A percentile compares a stretch with the other conserved stretches of the same genome.
phyloP scores from a whole-genome alignment of 352 stramenopile species.

The Phytopythium chamaehyphon region DNA sequence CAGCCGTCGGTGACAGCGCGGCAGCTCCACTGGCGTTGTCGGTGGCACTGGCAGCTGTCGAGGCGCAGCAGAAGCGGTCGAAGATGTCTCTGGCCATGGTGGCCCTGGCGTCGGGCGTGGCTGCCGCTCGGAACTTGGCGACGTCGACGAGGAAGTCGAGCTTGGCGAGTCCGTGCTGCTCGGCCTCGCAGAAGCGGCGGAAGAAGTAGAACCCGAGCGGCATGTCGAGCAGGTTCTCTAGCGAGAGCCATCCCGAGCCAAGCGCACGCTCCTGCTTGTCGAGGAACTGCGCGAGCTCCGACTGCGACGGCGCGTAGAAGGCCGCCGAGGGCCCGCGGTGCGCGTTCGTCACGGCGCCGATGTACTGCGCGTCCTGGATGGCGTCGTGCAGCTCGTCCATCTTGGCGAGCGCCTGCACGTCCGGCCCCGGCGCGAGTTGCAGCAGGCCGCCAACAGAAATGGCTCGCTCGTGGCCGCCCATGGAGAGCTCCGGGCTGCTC shows the following conservation, averaged over 20 bases:
- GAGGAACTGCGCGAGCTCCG: conserved; percentile 63
- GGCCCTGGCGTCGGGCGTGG: conserved; percentile 35
- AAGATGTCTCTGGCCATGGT: conserved; percentile 56
- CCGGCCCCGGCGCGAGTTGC: not conserved
- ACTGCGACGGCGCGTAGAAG: conserved; percentile 66
- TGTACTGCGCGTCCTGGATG: conserved; percentile 89
- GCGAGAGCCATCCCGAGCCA: conserved; percentile 49
- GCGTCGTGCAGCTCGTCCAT: conserved; percentile 90
- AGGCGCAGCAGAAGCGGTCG: conserved; percentile 41
- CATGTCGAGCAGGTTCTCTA: conserved; percentile 74
- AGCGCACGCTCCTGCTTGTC: conserved; percentile 48
- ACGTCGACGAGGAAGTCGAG: conserved; percentile 70
- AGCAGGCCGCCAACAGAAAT: not conserved
- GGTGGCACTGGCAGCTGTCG: not conserved
- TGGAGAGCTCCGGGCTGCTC: not conserved
- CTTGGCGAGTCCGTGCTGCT: conserved; percentile 59
- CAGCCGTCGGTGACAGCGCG: not conserved
- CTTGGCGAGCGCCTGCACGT: not conserved
- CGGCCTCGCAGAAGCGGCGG: conserved; percentile 61
- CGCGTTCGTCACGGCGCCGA: conserved; percentile 75
- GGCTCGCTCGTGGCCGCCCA: not conserved
- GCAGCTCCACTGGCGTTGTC: not conserved
- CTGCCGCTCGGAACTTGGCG: conserved; percentile 60
- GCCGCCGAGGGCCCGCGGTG: conserved; percentile 60
- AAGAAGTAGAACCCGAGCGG: conserved; percentile 84